Conservation (phyloP, 2,329 filamentous ascomycete genomes). For the Phoma herbarum region DNA sequence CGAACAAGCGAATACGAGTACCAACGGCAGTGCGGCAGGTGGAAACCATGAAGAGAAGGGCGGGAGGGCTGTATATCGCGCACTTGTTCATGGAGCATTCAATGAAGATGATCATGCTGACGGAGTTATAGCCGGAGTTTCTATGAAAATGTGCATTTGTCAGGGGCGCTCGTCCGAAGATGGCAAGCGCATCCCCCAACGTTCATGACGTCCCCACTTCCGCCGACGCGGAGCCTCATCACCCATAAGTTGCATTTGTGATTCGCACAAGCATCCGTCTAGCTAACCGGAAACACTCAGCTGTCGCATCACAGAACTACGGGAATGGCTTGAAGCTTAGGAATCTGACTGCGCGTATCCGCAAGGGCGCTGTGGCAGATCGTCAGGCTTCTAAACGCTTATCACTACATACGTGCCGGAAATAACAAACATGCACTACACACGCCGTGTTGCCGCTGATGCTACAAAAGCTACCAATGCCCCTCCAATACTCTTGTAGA, state of each 20-base stretch:
- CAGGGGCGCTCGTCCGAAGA: background rate
- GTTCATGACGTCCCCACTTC: slow-evolving; percentile 9
- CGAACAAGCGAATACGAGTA: background rate
- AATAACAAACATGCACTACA: slow-evolving; percentile 19
- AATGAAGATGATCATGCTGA: background rate
- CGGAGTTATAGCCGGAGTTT: background rate
- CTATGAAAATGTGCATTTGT: background rate
- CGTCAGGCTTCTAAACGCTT: slow-evolving; percentile 8
- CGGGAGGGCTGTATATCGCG: background rate
- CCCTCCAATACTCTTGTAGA: background rate
- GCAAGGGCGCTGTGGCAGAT: slow-evolving; percentile 11
- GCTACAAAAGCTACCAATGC: slow-evolving; percentile 10
- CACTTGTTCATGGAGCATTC: background rate
- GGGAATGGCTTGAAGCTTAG: background rate
- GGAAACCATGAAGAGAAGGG: background rate
- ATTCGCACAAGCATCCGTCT: background rate
- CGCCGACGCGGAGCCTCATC: background rate
- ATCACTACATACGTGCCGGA: slow-evolving; percentile 4
- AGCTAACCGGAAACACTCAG: background rate
- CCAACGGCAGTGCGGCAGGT: background rate
- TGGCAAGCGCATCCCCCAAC: slow-evolving; percentile 10
- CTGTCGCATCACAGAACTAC: background rate
- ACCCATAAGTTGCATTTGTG: background rate
- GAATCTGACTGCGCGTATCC: slow-evolving; percentile 5
- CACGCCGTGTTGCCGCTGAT: background rate